Evolutionary conservation across 345 rosid species (phyloP).

Genomic region (Stellera chamaejasme): DNA sequence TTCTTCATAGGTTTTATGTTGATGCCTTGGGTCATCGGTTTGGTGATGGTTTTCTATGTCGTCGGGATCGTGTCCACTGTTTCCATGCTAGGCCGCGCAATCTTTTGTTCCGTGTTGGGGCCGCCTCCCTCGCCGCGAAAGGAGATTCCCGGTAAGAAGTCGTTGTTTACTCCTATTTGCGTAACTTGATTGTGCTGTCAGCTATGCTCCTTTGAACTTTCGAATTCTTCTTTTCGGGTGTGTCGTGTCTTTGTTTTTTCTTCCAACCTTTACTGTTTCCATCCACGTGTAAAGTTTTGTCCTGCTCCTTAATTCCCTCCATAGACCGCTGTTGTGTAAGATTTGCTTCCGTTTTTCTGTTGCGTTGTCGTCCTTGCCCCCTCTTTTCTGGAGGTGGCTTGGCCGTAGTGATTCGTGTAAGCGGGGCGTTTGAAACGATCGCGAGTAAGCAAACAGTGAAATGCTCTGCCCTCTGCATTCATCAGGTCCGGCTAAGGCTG

Average conservation of each 20-base stretch:
- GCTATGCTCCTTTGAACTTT: too few relatives aligned
- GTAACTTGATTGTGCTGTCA: not conserved
- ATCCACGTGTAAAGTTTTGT: not conserved
- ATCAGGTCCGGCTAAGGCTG: too few relatives aligned
- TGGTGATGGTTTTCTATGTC: slow-evolving; percentile 61
- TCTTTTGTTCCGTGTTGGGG: slow-evolving; percentile 46
- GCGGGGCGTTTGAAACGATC: too few relatives aligned
- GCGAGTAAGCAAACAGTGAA: too few relatives aligned
- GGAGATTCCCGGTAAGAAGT: slow-evolving; percentile 43
- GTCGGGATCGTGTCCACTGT: slow-evolving; percentile 70
- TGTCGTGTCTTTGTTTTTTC: not conserved
- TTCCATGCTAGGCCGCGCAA: slow-evolving; percentile 55
- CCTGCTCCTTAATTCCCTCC: not conserved
- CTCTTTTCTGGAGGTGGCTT: too few relatives aligned
- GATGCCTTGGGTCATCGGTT: slow-evolving; percentile 93
- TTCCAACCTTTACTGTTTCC: not conserved
- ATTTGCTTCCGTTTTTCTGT: not conserved
- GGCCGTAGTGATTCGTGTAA: too few relatives aligned
- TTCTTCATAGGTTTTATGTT: slow-evolving; percentile 84
- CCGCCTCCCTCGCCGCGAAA: slow-evolving; percentile 38
- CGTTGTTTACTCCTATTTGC: not conserved
- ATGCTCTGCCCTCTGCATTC: too few relatives aligned
- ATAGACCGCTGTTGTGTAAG: not conserved
- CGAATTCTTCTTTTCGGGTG: too few relatives aligned
- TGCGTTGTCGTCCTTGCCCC: too few relatives aligned